phyloP scores from a whole-genome alignment of 768 basidiomycete genomes.

The Sporobolomyces pararoseus region DNA sequence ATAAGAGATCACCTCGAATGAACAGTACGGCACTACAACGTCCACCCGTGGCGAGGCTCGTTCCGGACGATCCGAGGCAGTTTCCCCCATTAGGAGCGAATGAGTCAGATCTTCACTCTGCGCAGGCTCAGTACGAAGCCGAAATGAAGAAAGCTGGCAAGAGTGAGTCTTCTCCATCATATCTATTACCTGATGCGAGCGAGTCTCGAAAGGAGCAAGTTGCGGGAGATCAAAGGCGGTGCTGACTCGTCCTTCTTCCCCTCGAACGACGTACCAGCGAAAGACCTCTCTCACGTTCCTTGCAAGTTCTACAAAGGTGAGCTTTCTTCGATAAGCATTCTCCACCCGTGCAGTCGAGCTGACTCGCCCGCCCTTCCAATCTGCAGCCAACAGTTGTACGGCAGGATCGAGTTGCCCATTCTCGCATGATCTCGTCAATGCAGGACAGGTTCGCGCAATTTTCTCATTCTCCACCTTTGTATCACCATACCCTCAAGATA shows the following conservation, averaged over 20 bases:
- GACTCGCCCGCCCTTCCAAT: constrained; percentile 42
- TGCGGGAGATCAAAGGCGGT: neutral
- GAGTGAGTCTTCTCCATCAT: neutral
- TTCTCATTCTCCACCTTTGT: neutral
- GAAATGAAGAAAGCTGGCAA: constrained; percentile 6
- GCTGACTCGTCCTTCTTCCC: neutral
- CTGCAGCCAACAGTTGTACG: constrained; percentile 60
- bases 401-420: constrained; percentile 94
- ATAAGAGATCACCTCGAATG: neutral
- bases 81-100: neutral
- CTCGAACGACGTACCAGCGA: constrained; percentile 6
- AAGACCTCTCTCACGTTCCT: constrained; percentile 78
- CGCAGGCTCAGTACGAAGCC: neutral
- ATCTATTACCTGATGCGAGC: too few relatives aligned
- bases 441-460: constrained; percentile 52
- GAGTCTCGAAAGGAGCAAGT: too few relatives aligned
- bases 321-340: neutral
- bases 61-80: neutral
- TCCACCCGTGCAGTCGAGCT: neutral
- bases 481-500: constrained; percentile 52
- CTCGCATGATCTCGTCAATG: constrained; percentile 70
- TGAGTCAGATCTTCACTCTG: neutral
- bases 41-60: neutral
- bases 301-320: constrained; percentile 91
- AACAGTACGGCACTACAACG: constrained; percentile 3